These are phyloP conservation scores for Quercus bicolor DNA, from an alignment of 306 rosid genomes.

Conservation along the genomic window DNA sequence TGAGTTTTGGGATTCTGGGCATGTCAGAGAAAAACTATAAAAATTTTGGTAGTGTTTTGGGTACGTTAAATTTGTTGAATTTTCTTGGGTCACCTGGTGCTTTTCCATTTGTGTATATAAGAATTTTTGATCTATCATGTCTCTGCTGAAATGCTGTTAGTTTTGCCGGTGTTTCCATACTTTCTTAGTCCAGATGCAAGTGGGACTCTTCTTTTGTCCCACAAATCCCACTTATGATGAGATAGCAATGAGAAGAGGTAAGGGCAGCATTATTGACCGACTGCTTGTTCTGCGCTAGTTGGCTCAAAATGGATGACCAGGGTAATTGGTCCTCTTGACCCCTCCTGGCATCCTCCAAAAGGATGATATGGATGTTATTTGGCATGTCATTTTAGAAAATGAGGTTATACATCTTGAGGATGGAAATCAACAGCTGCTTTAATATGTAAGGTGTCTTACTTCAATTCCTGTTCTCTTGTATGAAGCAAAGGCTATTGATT, in stretches of 20 bases:
- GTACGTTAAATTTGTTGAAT: too few relatives aligned
- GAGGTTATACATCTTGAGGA: not conserved
- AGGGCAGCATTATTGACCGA: not conserved
- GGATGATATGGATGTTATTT: not conserved
- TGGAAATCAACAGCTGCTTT: not conserved
- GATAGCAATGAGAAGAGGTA: not conserved
- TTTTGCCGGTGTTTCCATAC: not conserved
- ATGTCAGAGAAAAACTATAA: too few relatives aligned
- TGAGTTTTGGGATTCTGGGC: too few relatives aligned
- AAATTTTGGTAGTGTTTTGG: too few relatives aligned
- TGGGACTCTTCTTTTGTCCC: not conserved
- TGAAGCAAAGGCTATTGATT: constrained; percentile 5
- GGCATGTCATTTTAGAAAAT: not conserved
- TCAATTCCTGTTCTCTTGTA: not conserved
- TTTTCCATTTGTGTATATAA: too few relatives aligned
- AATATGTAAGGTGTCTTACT: not conserved
- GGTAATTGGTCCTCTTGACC: not conserved
- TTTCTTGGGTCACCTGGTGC: too few relatives aligned
- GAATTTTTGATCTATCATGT: too few relatives aligned
- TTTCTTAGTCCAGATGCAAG: not conserved
- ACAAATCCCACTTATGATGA: not conserved
- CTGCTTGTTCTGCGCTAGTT: not conserved
- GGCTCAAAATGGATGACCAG: not conserved
- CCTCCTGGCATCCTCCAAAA: not conserved
- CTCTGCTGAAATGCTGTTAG: not conserved